Base-by-base conservation (phyloP, 352 stramenopile genomes). In the Aphanomyces euteiches region DNA sequence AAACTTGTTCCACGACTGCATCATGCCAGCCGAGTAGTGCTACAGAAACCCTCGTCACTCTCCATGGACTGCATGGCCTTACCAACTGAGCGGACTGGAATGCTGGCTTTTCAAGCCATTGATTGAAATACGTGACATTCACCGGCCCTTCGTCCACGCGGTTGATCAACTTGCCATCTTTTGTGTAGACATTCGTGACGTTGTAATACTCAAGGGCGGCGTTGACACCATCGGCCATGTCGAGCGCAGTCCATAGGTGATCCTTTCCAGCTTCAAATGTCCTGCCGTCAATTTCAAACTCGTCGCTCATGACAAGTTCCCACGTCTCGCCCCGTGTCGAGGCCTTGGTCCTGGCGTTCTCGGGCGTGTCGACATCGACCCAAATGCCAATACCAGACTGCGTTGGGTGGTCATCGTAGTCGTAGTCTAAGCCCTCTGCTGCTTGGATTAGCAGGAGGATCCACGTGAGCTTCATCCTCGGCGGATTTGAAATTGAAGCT, bases 191-290 rank as follows among this genome's bases (percentile, higher is more conserved):
- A 75, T 95, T 96, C 38, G 84, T 90, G 65, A 88, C 87, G 56
- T 92, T 92, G 79, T 98, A 98, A 71, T 97, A 90, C 48, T 98
- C 90, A 36, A 97, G 77, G 3, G 92, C 93, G 15, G 80, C 83
- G 63, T 96, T 96, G n/a, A 91, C 93, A 67, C 92, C 92, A 74
- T 98, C 93, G 58, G 97, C 97, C 71, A 98, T 98, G 53, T 98
- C 79, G 43, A 97, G 81, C 4, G 93, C 91, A 19, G 92, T 98
- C 93, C 93, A 98, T 38, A 91, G 74, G 43, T 96, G 92, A 78
- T 98, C 95, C 36, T 85, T 73, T 8, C 94, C 94, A 54, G 97
- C 93, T 37, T 79, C 66, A 75, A 98, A 98, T 41, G 72, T 87
- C 36, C 95, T 84, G 58, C 85, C 82, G 0, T 87, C 78, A 53